phyloP scores from a whole-genome alignment of 176 grass and related monocot species.

The Raddia distichophylla region DNA sequence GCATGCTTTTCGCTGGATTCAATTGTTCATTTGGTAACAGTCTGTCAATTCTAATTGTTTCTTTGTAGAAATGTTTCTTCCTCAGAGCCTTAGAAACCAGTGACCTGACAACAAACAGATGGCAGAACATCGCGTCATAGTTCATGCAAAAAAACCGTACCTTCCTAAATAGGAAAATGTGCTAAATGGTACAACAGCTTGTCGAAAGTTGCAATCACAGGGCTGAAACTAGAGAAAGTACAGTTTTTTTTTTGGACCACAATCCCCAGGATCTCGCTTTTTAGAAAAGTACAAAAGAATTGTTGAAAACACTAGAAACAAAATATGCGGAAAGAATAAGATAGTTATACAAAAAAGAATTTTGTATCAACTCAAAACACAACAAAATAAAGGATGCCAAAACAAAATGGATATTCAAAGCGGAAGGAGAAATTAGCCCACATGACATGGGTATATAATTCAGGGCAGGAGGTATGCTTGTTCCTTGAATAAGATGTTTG shows the following conservation, averaged over 20 bases:
- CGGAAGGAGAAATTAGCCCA: not conserved
- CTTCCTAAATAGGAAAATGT: constrained; percentile 4
- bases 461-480: not conserved
- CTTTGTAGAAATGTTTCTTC: constrained; percentile 93
- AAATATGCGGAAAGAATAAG: not conserved
- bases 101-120: constrained; percentile 46
- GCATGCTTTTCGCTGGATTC: constrained; percentile 37
- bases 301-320: not conserved
- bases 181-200: not conserved
- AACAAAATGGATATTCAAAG: not conserved
- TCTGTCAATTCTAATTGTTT: constrained; percentile 79
- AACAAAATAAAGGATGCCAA: constrained; percentile 1
- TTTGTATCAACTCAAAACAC: constrained; percentile 7
- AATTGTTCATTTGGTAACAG: constrained; percentile 54
- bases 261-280: not conserved
- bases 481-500: not conserved
- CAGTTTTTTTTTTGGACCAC: not conserved
- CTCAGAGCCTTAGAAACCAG: constrained; percentile 64
- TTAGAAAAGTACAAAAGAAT: not conserved
- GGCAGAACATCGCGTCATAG: constrained; percentile 6
- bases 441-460: not conserved
- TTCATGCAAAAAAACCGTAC: not conserved
- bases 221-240: constrained; percentile 13
- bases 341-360: not conserved
- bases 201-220: constrained; percentile 27